Evolutionary conservation across 306 rosid genomes (phyloP), one percentile per base, ranked within the genome.

Genomic region (Prinsepia uniflora): DNA sequence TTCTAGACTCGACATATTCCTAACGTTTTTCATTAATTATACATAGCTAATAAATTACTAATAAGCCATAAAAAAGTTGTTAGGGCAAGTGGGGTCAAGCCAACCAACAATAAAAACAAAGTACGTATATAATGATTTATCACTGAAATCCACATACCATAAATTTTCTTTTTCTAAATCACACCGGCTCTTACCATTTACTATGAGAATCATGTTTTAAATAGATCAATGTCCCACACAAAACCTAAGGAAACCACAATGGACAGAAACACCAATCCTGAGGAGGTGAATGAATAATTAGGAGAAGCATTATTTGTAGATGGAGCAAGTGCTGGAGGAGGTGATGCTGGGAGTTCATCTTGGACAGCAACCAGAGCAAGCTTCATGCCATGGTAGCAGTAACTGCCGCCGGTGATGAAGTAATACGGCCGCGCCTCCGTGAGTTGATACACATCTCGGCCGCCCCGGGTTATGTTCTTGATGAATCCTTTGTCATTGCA

Each of bases 301-400:
- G 49, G 40, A 63, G 84, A 74, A 19, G 55, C 71, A 22, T 1
- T 17, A 39, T 4, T 68, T 2, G 4, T 14, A 34, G 52, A 42
- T 0, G 78, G 86, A 36, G 86, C 52, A 17, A 79, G 78, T 9
- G 84, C 80, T 0, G 75, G 64, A 62, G 80, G 63, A 3, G 74
- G 18, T 0, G 80, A 63, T 1, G 74, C 18, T 0, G 63, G 11
- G 6, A 9, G 3, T 8, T 43, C 65, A 3, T n/a, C 46, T 8
- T 78, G 47, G 43, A 87, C 88, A 0, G 11, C 14, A 8, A 18
- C 0, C 41, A 92, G 76, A 8, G 80, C 74, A 57, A 86, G 82
- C 68, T 63, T 88, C 92, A 89, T 86, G 20, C 92, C 90, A 5
- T 86, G 86, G 20, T 63, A 92, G 75, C 95, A 92, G 70, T 87